Evolutionary conservation across 371 early-diverging fungal genomes (phyloP).

Genomic region (Rhizopus sp.): DNA sequence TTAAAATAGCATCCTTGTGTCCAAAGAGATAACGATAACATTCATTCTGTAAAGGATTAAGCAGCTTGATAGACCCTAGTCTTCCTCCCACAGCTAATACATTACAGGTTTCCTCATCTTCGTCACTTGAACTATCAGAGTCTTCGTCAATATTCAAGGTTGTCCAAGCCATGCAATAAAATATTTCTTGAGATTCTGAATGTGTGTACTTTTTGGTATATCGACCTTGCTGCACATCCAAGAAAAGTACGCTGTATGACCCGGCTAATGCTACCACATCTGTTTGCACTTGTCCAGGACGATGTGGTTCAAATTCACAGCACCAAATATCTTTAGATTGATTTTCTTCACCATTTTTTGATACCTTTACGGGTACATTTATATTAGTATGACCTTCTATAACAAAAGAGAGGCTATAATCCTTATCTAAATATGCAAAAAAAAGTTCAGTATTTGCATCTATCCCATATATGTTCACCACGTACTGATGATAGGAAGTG

Average conservation of each 20-base stretch:
- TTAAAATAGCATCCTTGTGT: conserved; percentile 44
- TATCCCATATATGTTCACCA: not conserved
- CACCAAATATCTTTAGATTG: conserved; percentile 39
- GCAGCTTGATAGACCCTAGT: conserved; percentile 58
- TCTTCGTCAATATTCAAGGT: conserved; percentile 25
- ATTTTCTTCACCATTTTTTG: conserved; percentile 14
- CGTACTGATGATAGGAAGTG: not conserved
- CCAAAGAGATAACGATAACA: conserved; percentile 61
- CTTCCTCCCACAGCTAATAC: conserved; percentile 57
- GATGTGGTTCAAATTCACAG: conserved; percentile 41
- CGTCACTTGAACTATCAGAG: conserved; percentile 1
- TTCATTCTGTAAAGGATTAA: conserved; percentile 54
- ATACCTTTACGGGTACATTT: conserved; percentile 14
- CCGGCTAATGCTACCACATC: conserved; percentile 27
- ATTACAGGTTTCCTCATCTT: conserved; percentile 33
- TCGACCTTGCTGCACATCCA: conserved; percentile 50
- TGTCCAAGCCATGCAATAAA: conserved; percentile 62
- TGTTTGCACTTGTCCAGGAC: not conserved
- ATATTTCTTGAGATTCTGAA: conserved; percentile 51
- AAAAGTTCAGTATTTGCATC: not conserved
- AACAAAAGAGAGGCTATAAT: conserved; percentile 14
- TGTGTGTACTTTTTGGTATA: conserved; percentile 61
- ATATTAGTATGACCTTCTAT: conserved; percentile 25
- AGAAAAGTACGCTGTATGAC: conserved; percentile 49
- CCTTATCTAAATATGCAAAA: not conserved